Conservation (phyloP, 495 filamentous ascomycete species). For the Clohesyomyces aquaticus region DNA sequence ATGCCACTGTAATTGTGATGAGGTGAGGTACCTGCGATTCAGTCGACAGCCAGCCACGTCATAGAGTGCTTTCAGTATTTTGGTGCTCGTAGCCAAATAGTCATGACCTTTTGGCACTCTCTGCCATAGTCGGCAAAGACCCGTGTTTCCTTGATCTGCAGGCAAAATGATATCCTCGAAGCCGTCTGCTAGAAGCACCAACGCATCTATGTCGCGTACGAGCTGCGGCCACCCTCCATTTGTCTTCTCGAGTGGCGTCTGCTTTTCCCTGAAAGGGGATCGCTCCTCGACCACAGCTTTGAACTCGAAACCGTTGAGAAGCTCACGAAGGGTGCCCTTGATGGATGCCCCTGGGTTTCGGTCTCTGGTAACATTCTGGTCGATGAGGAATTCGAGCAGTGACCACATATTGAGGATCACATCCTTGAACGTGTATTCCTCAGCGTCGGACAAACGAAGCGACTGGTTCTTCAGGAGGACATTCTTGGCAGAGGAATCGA, state of each 20-base stretch:
- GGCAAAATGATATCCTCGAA: slow-evolving; percentile 40
- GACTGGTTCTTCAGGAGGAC: background rate
- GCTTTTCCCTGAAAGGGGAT: slow-evolving; percentile 23
- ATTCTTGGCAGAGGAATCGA: background rate
- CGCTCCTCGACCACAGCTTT: slow-evolving; percentile 36
- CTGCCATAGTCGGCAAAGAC: slow-evolving; percentile 32
- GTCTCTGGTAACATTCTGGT: slow-evolving; percentile 24
- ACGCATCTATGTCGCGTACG: slow-evolving; percentile 35
- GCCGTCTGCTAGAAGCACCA: slow-evolving; percentile 39
- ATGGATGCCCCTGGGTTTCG: slow-evolving; percentile 20
- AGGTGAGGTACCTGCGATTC: slow-evolving; percentile 26
- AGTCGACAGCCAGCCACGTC: slow-evolving; percentile 32
- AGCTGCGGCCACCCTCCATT: slow-evolving; percentile 39
- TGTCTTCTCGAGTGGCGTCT: slow-evolving; percentile 18
- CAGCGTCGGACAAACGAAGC: slow-evolving; percentile 8
- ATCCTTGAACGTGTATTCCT: slow-evolving; percentile 35
- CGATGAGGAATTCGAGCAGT: slow-evolving; percentile 36
- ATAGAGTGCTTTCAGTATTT: slow-evolving; percentile 33
- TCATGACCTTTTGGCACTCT: slow-evolving; percentile 36
- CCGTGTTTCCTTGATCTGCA: background rate
- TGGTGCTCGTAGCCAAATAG: slow-evolving; percentile 32
- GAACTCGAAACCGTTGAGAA: slow-evolving; percentile 37
- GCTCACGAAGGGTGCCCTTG: slow-evolving; percentile 4
- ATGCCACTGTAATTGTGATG: slow-evolving; percentile 37
- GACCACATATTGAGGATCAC: slow-evolving; percentile 40